A percentile compares a stretch with the other conserved stretches of the same genome.
phyloP scores from a whole-genome alignment of 2,329 filamentous ascomycete species.

The Aspergillus persii region DNA sequence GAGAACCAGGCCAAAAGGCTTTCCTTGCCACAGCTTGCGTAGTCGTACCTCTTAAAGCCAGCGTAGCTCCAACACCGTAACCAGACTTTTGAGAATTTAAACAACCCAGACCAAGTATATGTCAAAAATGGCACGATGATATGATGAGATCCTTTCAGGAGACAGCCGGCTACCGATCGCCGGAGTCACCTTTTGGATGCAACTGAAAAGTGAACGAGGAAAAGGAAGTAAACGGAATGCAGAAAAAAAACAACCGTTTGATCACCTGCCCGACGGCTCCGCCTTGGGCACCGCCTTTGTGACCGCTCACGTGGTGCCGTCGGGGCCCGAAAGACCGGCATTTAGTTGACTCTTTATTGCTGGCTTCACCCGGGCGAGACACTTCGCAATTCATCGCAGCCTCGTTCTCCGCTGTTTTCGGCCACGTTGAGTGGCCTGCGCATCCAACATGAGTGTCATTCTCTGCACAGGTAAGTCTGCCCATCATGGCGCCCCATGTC shows the following conservation, averaged over 20 bases:
- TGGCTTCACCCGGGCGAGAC: not conserved
- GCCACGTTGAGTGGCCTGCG: not conserved
- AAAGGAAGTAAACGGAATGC: not conserved
- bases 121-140: not conserved
- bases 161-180: not conserved
- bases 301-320: constrained; percentile 33
- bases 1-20: not conserved
- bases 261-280: constrained; percentile 21
- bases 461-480: constrained; percentile 59
- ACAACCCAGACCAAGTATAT: not conserved
- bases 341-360: not conserved
- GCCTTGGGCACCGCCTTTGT: constrained; percentile 64
- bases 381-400: constrained; percentile 3
- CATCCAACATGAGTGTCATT: constrained; percentile 60
- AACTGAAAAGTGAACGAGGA: not conserved
- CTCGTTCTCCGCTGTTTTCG: constrained; percentile 3
- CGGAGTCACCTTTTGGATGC: not conserved
- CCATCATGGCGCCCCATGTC: not conserved
- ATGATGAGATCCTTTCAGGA: not conserved
- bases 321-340: constrained; percentile 15
- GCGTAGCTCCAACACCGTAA: not conserved
- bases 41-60: not conserved
- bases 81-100: not conserved
- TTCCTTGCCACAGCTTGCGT: not conserved
- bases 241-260: not conserved